Base-by-base conservation (phyloP, 116 monocot species). In the Papilionanthe hybrid region DNA sequence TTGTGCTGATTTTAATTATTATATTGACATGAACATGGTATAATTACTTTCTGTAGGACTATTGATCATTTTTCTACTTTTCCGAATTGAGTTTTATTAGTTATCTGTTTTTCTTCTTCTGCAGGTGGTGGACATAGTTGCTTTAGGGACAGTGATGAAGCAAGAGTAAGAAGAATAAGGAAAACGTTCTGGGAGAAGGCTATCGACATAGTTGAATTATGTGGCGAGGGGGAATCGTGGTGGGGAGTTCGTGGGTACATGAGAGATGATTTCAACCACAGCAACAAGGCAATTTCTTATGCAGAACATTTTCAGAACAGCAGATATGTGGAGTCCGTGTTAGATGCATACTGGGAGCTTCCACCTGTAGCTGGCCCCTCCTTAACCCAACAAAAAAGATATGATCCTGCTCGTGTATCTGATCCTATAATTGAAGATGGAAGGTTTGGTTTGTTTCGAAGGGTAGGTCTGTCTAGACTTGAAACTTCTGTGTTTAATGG, bases 121-220 rank as follows among this genome's bases (percentile, higher is more conserved):
- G 7, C 81, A 97, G 97, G 97, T 73, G 97, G 97, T 77, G 97
- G 97, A 43, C 97, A 97, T 67, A 94, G 91, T 86, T 97, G 97
- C 86, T 94, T 94, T 66, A 84, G 43, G 77, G 94, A 97, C 28
- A 85, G 97, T 27, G 94, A 97, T 75, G 97, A 97, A 83, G 94
- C 94, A 28, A 88, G 94, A 67, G 86, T 94, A 84, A 94, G 97
- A 66, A 75, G 28, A 43, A 85, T 84, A 84, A 82, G 97, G 76
- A 91, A 85, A 37, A 89, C 77, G 28, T 87, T 94, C 73, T 97
- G 92, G 91, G 92, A 88, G 73, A 97, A 97, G 78, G 89, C 94
- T 74, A 89, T 92, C 42, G 89, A 94, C 60, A 81, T 87, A 79
- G 88, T 86, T 11, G 94, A 97, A 79, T 76, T 97, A 75, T 97